Evolutionary conservation across 257 asterid species (phyloP).

Genomic region (Linderniella brevidens): DNA sequence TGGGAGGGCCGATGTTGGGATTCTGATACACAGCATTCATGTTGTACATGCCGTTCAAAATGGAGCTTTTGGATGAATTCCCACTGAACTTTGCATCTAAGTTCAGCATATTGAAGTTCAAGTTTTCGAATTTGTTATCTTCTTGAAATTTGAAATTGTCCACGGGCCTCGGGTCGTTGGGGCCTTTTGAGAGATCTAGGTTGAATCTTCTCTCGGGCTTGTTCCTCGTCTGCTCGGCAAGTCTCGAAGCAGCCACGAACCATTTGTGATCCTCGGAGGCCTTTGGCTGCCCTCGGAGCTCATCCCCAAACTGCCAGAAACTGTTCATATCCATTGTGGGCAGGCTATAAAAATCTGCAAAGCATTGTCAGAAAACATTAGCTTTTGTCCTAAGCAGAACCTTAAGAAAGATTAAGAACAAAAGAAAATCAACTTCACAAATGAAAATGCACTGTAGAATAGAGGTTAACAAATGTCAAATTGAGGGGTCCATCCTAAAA

Average conservation of each 20-base stretch:
- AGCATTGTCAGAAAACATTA: conserved; percentile 8
- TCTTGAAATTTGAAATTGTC: conserved; percentile 47
- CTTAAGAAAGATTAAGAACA: no score
- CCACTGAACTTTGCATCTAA: conserved; percentile 50
- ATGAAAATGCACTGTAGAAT: no score
- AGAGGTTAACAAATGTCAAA: no score
- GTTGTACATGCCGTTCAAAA: conserved; percentile 34
- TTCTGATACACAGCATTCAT: conserved; percentile 50
- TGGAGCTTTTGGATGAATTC: conserved; percentile 24
- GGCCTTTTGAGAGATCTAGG: conserved; percentile 65
- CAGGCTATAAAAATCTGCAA: conserved; percentile 11
- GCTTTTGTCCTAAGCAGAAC: no score
- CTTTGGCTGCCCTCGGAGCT: conserved; percentile 82
- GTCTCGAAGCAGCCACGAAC: conserved; percentile 67
- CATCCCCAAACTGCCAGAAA: conserved; percentile 92
- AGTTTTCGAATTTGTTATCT: conserved; percentile 66
- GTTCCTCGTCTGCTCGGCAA: conserved; percentile 70
- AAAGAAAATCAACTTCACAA: no score
- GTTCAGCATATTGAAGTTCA: conserved; percentile 58
- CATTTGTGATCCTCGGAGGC: conserved; percentile 80
- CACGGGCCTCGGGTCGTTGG: conserved; percentile 41
- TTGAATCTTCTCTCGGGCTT: conserved; percentile 70
- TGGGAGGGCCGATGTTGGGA: conserved; percentile 24
- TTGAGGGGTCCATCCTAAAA: no score
- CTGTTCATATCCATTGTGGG: conserved; percentile 45